These are phyloP conservation scores for Backusella westeae DNA, from an alignment of 192 early-diverging fungal species.

Conservation along the genomic window DNA sequence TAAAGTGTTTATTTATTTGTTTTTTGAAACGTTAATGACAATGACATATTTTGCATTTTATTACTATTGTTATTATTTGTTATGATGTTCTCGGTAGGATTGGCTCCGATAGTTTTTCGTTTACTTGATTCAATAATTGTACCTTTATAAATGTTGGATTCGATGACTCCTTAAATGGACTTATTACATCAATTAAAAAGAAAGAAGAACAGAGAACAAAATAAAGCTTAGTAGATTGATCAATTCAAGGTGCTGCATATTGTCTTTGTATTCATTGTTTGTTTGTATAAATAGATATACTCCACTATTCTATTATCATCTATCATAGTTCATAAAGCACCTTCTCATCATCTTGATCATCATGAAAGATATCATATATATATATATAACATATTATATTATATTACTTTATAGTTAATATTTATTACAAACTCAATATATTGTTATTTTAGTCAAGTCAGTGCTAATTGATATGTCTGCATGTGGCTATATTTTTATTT, in stretches of 20 bases:
- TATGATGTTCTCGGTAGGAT: not conserved
- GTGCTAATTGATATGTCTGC: not conserved
- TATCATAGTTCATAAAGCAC: too few species aligned
- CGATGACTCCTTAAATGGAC: not conserved
- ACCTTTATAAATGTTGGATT: not conserved
- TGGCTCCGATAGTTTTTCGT: not conserved
- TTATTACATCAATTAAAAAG: too few species aligned
- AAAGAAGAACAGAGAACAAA: too few species aligned
- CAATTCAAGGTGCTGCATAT: too few species aligned
- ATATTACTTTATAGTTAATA: too few species aligned
- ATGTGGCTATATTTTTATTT: not conserved
- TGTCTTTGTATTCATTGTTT: too few species aligned
- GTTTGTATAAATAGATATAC: too few species aligned
- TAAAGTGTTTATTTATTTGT: not conserved
- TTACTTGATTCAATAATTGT: not conserved
- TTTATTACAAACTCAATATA: not conserved
- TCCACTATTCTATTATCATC: too few species aligned
- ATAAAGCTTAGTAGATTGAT: too few species aligned
- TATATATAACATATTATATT: too few species aligned
- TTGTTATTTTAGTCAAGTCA: conserved; percentile 3
- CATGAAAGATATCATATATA: too few species aligned
- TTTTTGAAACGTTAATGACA: not conserved
- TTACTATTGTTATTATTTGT: not conserved
- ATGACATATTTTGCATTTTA: not conserved
- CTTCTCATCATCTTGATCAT: too few species aligned